A percentile compares a stretch with the other conserved stretches of the same genome.
These are phyloP conservation scores for Gillenia trifoliata DNA, from an alignment of 306 rosid species.

Conservation along the genomic window DNA sequence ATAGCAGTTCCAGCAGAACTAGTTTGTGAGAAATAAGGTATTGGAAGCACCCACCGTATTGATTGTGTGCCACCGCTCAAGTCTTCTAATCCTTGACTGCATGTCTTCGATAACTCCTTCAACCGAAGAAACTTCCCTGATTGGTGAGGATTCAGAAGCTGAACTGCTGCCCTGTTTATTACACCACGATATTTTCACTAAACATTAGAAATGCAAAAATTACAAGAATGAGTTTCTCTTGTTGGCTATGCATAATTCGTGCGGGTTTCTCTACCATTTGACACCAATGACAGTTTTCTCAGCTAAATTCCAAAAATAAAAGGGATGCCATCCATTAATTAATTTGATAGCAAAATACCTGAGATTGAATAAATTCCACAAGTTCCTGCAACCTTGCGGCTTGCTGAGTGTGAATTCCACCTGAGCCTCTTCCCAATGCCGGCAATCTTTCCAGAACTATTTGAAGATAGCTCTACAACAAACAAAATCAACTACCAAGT, in stretches of 20 bases:
- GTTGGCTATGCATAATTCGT: no score
- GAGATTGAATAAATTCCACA: slow-evolving; percentile 89
- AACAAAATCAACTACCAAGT: slow-evolving; percentile 20
- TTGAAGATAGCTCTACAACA: slow-evolving; percentile 82
- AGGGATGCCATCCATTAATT: background rate
- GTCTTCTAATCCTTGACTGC: slow-evolving; percentile 91
- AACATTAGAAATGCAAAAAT: slow-evolving; percentile 12
- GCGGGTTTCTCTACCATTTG: no score
- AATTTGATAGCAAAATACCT: slow-evolving; percentile 43
- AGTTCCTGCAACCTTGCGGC: slow-evolving; percentile 89
- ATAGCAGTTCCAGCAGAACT: background rate
- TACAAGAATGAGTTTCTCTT: no score
- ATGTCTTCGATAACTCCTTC: slow-evolving; percentile 82
- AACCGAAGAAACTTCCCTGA: slow-evolving; percentile 58
- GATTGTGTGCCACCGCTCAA: slow-evolving; percentile 90
- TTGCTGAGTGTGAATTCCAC: slow-evolving; percentile 76
- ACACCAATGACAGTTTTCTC: background rate
- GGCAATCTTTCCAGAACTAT: slow-evolving; percentile 88
- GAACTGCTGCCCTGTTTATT: slow-evolving; percentile 64
- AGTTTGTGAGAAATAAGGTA: background rate
- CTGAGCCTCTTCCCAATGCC: slow-evolving; percentile 51
- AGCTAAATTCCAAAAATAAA: background rate
- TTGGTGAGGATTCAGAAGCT: slow-evolving; percentile 80
- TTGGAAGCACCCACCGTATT: slow-evolving; percentile 74
- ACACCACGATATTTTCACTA: slow-evolving; percentile 14